Evolutionary conservation across 192 early-diverging fungal species (phyloP).

Genomic region (Mortierella claussenii): DNA sequence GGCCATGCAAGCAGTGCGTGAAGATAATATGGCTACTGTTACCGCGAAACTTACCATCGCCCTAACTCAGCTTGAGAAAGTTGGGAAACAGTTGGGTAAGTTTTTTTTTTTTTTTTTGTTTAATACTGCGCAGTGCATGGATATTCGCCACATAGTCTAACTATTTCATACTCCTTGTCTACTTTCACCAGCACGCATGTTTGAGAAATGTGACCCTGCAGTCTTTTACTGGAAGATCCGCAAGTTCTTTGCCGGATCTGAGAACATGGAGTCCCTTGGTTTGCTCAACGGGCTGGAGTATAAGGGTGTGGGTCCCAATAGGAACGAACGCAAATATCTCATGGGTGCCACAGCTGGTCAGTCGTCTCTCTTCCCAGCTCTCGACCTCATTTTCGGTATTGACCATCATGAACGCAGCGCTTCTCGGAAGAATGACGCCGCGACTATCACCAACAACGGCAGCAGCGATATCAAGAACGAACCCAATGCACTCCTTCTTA

Average conservation of each 20-base stretch:
- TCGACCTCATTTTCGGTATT: conserved; percentile 89
- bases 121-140: not conserved
- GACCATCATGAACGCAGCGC: conserved; percentile 77
- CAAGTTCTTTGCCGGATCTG: conserved; percentile 89
- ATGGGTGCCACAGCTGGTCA: conserved; percentile 94
- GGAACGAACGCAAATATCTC: conserved; percentile 72
- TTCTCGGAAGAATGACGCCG: too few species aligned
- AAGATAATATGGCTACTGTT: conserved; percentile 58
- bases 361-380: conserved; percentile 84
- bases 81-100: conserved; percentile 26
- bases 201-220: conserved; percentile 92
- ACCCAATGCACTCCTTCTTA: conserved; percentile 72
- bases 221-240: conserved; percentile 95
- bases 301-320: conserved; percentile 76
- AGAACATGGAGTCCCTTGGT: conserved; percentile 76
- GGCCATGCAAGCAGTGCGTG: conserved; percentile 68
- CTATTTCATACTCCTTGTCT: not conserved
- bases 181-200: conserved; percentile 69
- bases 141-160: not conserved
- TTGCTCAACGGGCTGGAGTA: conserved; percentile 84
- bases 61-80: conserved; percentile 17
- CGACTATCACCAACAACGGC: too few species aligned
- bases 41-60: conserved; percentile 60
- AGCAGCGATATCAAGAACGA: conserved; percentile 26
- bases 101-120: not conserved